Evolutionary conservation across 2,329 filamentous ascomycete species (phyloP).

Genomic region (Exophiala alcalophila): DNA sequence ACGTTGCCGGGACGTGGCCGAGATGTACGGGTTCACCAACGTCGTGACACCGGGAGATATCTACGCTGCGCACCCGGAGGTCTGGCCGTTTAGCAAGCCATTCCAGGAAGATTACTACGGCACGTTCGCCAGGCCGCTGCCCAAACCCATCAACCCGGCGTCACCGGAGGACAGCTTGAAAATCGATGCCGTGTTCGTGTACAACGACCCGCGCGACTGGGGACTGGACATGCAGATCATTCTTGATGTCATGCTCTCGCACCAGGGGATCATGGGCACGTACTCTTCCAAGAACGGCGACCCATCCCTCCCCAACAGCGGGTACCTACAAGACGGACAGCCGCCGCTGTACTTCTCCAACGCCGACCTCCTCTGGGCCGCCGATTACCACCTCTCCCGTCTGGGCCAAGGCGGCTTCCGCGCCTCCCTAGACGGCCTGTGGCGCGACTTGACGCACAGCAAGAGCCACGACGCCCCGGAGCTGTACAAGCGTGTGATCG

Average conservation of each 20-base stretch:
- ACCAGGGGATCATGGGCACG: constrained; percentile 76
- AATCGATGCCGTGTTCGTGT: constrained; percentile 87
- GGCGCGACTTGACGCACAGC: constrained; percentile 64
- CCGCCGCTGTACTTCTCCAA: constrained; percentile 85
- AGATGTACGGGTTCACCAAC: constrained; percentile 72
- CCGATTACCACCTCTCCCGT: constrained; percentile 77
- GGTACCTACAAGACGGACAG: constrained; percentile 80
- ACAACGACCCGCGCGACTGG: constrained; percentile 97
- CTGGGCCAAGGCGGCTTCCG: constrained; percentile 91
- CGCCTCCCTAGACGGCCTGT: constrained; percentile 75
- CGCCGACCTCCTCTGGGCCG: constrained; percentile 85
- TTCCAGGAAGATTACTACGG: constrained; percentile 61
- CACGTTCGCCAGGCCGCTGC: constrained; percentile 37
- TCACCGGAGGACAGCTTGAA: constrained; percentile 56
- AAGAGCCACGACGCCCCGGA: constrained; percentile 11
- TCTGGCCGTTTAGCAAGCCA: constrained; percentile 79
- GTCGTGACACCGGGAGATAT: constrained; percentile 87
- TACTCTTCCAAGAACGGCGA: constrained; percentile 70
- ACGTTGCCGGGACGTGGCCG: constrained; percentile 69
- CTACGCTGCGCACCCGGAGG: constrained; percentile 65
- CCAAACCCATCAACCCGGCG: constrained; percentile 41
- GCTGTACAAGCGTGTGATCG: constrained; percentile 56
- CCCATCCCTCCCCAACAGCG: constrained; percentile 61
- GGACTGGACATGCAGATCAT: constrained; percentile 84
- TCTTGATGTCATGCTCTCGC: constrained; percentile 75